These are phyloP conservation scores for Anthoceros angustus DNA, from an alignment of 225 moss, liverwort and hornwort species.

Conservation along the genomic window DNA sequence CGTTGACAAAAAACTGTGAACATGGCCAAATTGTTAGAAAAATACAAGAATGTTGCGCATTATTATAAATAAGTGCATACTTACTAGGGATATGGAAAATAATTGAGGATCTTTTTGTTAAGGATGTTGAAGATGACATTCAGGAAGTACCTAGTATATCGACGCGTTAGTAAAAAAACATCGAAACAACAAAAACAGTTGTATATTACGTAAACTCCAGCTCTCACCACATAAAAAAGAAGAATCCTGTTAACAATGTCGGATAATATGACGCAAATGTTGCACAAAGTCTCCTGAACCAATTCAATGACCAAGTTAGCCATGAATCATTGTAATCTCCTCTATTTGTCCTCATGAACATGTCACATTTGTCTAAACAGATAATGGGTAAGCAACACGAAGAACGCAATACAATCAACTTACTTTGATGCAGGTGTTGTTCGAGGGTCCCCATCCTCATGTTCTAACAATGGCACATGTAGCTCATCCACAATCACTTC, in stretches of 20 bases:
- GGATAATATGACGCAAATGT: background rate
- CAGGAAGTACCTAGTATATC: constrained; percentile 61
- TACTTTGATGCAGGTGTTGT: background rate
- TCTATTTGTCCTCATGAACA: too few species aligned
- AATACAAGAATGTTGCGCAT: background rate
- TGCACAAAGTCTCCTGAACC: background rate
- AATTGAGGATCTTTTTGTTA: constrained; percentile 99
- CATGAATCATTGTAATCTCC: background rate
- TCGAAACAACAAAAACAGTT: background rate
- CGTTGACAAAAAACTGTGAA: background rate
- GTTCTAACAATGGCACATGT: background rate
- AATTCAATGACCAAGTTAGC: background rate
- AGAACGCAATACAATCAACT: background rate
- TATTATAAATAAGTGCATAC: constrained; percentile 6
- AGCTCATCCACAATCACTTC: background rate
- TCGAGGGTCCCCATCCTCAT: too few species aligned
- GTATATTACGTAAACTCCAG: background rate
- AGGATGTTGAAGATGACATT: constrained; percentile 97
- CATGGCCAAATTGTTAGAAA: background rate
- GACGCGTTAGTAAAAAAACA: background rate
- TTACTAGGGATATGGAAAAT: constrained; percentile 91
- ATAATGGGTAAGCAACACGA: too few species aligned
- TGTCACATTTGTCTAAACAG: too few species aligned
- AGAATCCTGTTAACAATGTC: constrained; percentile 18
- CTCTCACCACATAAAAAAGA: constrained; percentile 18